Conservation (phyloP, 2,329 filamentous ascomycete species). For the Pseudogymnoascus sp. region DNA sequence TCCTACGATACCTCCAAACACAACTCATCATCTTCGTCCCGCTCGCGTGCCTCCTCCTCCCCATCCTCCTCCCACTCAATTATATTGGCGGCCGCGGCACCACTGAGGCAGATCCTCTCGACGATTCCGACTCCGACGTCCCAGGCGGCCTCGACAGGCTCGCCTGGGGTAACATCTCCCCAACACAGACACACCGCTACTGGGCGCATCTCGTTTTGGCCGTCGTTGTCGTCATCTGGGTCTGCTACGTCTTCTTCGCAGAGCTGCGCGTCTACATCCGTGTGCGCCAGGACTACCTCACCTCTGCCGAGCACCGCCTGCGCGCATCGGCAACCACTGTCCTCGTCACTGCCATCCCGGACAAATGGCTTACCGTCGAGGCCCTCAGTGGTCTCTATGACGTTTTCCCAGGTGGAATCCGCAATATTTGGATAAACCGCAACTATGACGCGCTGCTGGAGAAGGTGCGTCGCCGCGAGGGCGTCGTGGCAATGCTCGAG, state of each 20-base stretch:
- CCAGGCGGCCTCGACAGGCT: slow-evolving; percentile 64
- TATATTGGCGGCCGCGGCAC: slow-evolving; percentile 56
- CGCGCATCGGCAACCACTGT: slow-evolving; percentile 93
- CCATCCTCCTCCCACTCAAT: slow-evolving; percentile 81
- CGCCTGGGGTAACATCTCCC: slow-evolving; percentile 78
- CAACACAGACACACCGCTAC: slow-evolving; percentile 58
- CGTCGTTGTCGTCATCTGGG: slow-evolving; percentile 68
- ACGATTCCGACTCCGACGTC: slow-evolving; percentile 32
- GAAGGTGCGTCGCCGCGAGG: slow-evolving; percentile 70
- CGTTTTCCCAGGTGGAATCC: slow-evolving; percentile 89
- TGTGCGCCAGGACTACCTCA: slow-evolving; percentile 87
- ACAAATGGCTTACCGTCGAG: slow-evolving; percentile 81
- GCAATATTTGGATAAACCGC: slow-evolving; percentile 94
- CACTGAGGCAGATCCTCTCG: slow-evolving; percentile 20
- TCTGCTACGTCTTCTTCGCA: slow-evolving; percentile 78
- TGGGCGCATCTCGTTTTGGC: slow-evolving; percentile 81
- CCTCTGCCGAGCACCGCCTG: slow-evolving; percentile 87
- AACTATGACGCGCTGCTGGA: slow-evolving; percentile 76
- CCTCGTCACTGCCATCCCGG: slow-evolving; percentile 80
- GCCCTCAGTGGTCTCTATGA: slow-evolving; percentile 81
- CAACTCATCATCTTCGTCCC: slow-evolving; percentile 89
- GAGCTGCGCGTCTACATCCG: slow-evolving; percentile 86
- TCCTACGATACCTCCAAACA: slow-evolving; percentile 79
- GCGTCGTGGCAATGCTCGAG: slow-evolving; percentile 66
- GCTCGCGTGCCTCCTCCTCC: slow-evolving; percentile 67